A percentile compares a stretch with the other conserved stretches of the same genome.
Conservation (phyloP, 352 stramenopile genomes). For the Phytophthora megakarya region DNA sequence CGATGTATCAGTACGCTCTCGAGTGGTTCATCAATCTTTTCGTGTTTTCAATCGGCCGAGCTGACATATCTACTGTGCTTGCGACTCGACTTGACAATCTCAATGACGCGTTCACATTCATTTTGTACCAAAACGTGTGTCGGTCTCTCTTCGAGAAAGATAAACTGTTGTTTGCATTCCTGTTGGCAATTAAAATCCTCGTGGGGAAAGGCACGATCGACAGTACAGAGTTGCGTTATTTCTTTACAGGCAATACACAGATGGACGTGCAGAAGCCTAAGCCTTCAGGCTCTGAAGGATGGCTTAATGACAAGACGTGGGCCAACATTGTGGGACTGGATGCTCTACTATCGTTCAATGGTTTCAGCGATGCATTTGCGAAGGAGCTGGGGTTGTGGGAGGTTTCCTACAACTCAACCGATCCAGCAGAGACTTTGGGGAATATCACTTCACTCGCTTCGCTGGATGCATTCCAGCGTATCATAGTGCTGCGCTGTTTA, state of each 20-base stretch:
- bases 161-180: slow-evolving; percentile 96
- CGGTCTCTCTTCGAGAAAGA: slow-evolving; percentile 96
- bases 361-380: slow-evolving; percentile 60
- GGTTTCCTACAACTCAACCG: slow-evolving; percentile 82
- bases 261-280: slow-evolving; percentile 89
- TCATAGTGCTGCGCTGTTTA: slow-evolving; percentile 92
- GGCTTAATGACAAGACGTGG: slow-evolving; percentile 92
- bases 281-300: slow-evolving; percentile 57
- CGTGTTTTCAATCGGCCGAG: slow-evolving; percentile 88
- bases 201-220: slow-evolving; percentile 82
- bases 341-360: slow-evolving; percentile 52
- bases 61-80: slow-evolving; percentile 77
- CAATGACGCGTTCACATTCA: slow-evolving; percentile 95
- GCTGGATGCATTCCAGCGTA: slow-evolving; percentile 88
- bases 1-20: slow-evolving; percentile 97
- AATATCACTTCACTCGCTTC: slow-evolving; percentile 52
- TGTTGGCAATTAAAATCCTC: slow-evolving; percentile 94
- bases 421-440: slow-evolving; percentile 75
- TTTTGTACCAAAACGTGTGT: slow-evolving; percentile 96
- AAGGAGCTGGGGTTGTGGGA: slow-evolving; percentile 68
- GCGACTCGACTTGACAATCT: slow-evolving; percentile 86
- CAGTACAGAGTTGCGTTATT: slow-evolving; percentile 83
- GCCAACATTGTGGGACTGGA: slow-evolving; percentile 84
- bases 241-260: slow-evolving; percentile 92
- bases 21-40: slow-evolving; percentile 97